Evolutionary conservation across 306 rosid genomes (phyloP).

Genomic region (Inga oerstediana): DNA sequence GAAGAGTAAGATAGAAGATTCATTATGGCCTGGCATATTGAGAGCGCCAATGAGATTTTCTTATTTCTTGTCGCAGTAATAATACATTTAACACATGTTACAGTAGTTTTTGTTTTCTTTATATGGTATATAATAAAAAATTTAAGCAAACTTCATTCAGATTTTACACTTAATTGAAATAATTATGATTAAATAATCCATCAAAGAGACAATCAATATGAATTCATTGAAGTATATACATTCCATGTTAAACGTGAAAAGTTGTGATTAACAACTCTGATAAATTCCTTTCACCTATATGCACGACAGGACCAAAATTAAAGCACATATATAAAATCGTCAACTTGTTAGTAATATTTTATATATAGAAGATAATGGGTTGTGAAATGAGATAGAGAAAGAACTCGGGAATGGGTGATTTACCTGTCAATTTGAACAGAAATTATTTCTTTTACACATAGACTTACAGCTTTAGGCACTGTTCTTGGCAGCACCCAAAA

Average conservation of each 20-base stretch:
- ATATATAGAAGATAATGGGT: neutral
- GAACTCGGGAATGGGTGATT: slow-evolving; percentile 32
- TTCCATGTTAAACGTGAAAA: too few relatives aligned
- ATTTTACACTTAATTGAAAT: neutral
- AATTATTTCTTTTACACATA: slow-evolving; percentile 17
- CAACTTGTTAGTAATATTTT: neutral
- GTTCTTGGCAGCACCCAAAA: slow-evolving; percentile 31
- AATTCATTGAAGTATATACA: neutral
- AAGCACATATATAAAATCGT: slow-evolving; percentile 7
- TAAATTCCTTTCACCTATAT: neutral
- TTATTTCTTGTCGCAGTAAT: slow-evolving; percentile 1
- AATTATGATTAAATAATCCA: neutral
- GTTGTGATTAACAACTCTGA: neutral
- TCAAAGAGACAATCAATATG: neutral
- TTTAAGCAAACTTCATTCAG: neutral
- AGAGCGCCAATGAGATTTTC: neutral
- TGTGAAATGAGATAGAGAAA: neutral
- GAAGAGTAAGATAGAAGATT: neutral
- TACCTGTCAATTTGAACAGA: slow-evolving; percentile 20
- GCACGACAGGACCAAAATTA: neutral
- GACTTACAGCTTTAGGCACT: slow-evolving; percentile 5
- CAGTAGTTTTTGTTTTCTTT: neutral
- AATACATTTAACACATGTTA: neutral
- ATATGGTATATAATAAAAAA: neutral
- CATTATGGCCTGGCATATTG: neutral